Evolutionary conservation across 176 grass and related monocot species (phyloP).

Genomic region (Carex littledalei): DNA sequence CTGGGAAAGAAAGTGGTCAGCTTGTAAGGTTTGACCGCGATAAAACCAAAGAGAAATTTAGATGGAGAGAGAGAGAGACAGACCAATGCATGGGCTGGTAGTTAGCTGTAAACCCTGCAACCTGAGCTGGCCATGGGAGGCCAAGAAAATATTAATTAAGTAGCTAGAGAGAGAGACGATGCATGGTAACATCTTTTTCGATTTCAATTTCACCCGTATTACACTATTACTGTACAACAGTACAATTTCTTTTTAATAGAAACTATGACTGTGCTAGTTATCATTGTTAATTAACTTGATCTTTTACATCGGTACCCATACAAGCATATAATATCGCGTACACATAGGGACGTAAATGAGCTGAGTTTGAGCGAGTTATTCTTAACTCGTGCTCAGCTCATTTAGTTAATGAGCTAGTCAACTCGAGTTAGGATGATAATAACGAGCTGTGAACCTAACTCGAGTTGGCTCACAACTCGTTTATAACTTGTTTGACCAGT

Average conservation of each 20-base stretch:
- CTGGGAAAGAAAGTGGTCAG: constrained; percentile 29
- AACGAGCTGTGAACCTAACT: too few relatives aligned
- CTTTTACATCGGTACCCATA: too few relatives aligned
- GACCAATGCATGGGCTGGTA: constrained; percentile 39
- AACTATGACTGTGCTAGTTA: not conserved
- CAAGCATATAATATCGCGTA: too few relatives aligned
- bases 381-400: too few relatives aligned
- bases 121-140: constrained; percentile 53
- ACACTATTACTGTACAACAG: not conserved
- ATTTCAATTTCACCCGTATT: not conserved
- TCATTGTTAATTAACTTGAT: too few relatives aligned
- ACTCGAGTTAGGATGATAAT: too few relatives aligned
- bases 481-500: too few relatives aligned
- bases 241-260: not conserved
- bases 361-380: too few relatives aligned
- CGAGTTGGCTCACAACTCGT: too few relatives aligned
- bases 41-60: constrained; percentile 16
- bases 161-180: not conserved
- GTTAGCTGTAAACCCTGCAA: constrained; percentile 54
- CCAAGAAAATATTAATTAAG: constrained; percentile 14
- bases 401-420: too few relatives aligned
- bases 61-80: not conserved
- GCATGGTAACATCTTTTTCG: not conserved
- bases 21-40: constrained; percentile 30
- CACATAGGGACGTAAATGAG: too few relatives aligned